These are phyloP conservation scores for Juglanconis oblonga DNA, from an alignment of 2,329 filamentous ascomycete genomes.

Conservation along the genomic window DNA sequence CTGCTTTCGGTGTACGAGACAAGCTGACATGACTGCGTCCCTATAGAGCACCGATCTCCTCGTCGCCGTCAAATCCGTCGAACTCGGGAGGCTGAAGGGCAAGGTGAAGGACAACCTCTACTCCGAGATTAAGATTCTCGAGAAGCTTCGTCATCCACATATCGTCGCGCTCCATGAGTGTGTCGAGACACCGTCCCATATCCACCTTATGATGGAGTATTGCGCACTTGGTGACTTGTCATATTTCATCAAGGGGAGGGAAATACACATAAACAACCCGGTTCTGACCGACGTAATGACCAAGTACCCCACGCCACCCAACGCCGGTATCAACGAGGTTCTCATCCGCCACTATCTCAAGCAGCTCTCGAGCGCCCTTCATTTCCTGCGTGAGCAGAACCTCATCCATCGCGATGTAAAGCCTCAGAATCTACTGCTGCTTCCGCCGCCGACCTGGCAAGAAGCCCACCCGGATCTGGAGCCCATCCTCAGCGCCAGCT, in stretches of 20 bases:
- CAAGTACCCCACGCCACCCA: slow-evolving; percentile 77
- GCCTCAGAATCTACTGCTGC: slow-evolving; percentile 89
- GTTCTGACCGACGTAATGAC: slow-evolving; percentile 56
- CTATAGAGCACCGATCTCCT: slow-evolving; percentile 70
- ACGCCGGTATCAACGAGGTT: slow-evolving; percentile 93
- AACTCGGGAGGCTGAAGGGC: slow-evolving; percentile 84
- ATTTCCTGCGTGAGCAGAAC: slow-evolving; percentile 81
- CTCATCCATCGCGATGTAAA: slow-evolving; percentile 97
- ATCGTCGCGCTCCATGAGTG: slow-evolving; percentile 96
- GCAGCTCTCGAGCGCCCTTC: slow-evolving; percentile 85
- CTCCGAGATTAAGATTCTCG: slow-evolving; percentile 92
- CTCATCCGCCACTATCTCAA: slow-evolving; percentile 93
- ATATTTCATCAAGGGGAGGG: slow-evolving; percentile 82
- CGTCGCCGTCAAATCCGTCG: slow-evolving; percentile 96
- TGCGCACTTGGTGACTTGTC: slow-evolving; percentile 94
- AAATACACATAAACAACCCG: slow-evolving; percentile 74
- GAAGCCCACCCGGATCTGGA: slow-evolving; percentile 58
- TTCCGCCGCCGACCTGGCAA: slow-evolving; percentile 74
- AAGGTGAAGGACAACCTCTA: slow-evolving; percentile 97
- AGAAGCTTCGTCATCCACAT: slow-evolving; percentile 89
- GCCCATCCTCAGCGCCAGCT: slow-evolving; percentile 72
- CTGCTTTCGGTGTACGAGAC: slow-evolving; percentile 3
- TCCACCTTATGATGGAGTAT: slow-evolving; percentile 98
- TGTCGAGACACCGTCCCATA: slow-evolving; percentile 79
- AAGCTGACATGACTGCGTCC: slow-evolving; percentile 17